These are phyloP conservation scores for Acidomyces sp. DNA, from an alignment of 495 filamentous ascomycete genomes.

Conservation along the genomic window DNA sequence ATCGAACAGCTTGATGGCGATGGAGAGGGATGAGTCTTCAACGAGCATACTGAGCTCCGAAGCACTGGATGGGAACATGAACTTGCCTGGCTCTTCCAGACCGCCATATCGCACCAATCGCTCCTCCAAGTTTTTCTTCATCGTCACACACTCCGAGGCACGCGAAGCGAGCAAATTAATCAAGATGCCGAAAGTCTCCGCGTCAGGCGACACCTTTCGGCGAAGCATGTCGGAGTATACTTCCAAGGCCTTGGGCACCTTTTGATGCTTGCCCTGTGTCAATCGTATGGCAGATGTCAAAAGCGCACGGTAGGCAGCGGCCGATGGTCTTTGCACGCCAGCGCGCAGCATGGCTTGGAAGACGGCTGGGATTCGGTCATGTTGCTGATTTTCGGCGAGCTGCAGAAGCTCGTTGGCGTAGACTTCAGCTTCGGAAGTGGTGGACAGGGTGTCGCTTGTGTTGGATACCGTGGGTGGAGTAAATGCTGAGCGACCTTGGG, in stretches of 20 bases:
- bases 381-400: slow-evolving; percentile 52
- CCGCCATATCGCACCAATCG: slow-evolving; percentile 69
- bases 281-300: slow-evolving; percentile 69
- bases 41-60: slow-evolving; percentile 66
- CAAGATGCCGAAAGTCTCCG: slow-evolving; percentile 72
- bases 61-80: slow-evolving; percentile 78
- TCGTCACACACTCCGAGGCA: slow-evolving; percentile 55
- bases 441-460: slow-evolving; percentile 6
- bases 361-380: slow-evolving; percentile 72
- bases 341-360: slow-evolving; percentile 75
- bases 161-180: slow-evolving; percentile 68
- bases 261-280: slow-evolving; percentile 55
- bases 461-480: slow-evolving; percentile 15
- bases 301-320: slow-evolving; percentile 79
- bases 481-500: slow-evolving; percentile 1
- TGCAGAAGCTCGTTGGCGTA: slow-evolving; percentile 65
- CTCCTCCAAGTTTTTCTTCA: slow-evolving; percentile 59
- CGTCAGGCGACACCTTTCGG: slow-evolving; percentile 66
- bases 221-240: slow-evolving; percentile 94
- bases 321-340: slow-evolving; percentile 57
- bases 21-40: slow-evolving; percentile 72
- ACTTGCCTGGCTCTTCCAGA: slow-evolving; percentile 73
- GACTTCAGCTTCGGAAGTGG: slow-evolving; percentile 45
- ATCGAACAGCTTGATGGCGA: slow-evolving; percentile 75
- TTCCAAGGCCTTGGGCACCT: slow-evolving; percentile 79